phyloP scores from a whole-genome alignment of 768 basidiomycete species.

The Mycena capillaripes region DNA sequence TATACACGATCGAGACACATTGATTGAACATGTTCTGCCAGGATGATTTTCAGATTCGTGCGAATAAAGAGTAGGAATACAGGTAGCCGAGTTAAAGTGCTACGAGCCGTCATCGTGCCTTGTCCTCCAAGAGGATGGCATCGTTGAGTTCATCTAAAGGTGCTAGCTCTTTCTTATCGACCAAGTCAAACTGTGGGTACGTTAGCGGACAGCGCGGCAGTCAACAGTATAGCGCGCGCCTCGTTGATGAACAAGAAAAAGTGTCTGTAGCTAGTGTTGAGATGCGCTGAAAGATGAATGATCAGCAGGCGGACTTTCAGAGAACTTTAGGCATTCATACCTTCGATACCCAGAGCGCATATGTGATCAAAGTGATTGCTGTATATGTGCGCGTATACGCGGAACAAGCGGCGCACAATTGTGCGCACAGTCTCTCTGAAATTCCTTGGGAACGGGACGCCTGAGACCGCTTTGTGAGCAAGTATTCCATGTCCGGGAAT shows the following conservation, averaged over 20 bases:
- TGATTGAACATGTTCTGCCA: conserved; percentile 2
- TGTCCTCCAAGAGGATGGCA: conserved; percentile 78
- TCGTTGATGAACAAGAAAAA: conserved; percentile 98
- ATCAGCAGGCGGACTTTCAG: not conserved
- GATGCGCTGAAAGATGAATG: conserved; percentile 74
- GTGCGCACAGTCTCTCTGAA: conserved; percentile 94
- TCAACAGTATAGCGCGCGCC: conserved; percentile 58
- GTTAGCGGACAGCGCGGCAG: conserved; percentile 8
- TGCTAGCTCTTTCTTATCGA: conserved; percentile 97
- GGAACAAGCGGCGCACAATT: conserved; percentile 92
- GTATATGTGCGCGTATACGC: conserved; percentile 98
- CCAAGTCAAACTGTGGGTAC: conserved; percentile 80
- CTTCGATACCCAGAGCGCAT: conserved; percentile 98
- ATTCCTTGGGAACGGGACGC: conserved; percentile 90
- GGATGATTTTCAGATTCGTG: conserved; percentile 7
- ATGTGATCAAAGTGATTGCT: conserved; percentile 99
- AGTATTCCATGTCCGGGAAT: not conserved
- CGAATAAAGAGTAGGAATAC: conserved; percentile 15
- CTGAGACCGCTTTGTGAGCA: conserved; percentile 53
- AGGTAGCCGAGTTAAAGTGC: not conserved
- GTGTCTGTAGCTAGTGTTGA: conserved; percentile 98
- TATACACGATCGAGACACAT: conserved; percentile 33
- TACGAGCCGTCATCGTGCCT: conserved; percentile 48
- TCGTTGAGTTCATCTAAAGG: conserved; percentile 97
- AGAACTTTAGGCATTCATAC: conserved; percentile 58